phyloP scores from a whole-genome alignment of 768 basidiomycete genomes.

The Suillus subaureus region DNA sequence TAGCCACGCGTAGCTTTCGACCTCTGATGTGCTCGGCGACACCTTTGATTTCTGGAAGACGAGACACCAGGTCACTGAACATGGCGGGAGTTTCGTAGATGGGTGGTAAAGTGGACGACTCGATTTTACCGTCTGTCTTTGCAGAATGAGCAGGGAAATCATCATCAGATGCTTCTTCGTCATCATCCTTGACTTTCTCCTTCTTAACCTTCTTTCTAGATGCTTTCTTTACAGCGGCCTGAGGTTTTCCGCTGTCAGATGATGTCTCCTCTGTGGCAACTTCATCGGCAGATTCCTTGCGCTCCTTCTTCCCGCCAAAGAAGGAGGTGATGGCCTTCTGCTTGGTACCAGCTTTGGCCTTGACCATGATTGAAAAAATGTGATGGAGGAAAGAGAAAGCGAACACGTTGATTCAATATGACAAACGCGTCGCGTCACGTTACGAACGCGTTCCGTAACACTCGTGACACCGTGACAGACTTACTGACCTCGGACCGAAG shows the following conservation, averaged over 20 bases:
- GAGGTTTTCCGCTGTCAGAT: conserved; percentile 27
- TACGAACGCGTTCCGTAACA: conserved; percentile 11
- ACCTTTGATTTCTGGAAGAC: conserved; percentile 62
- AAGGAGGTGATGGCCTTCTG: conserved; percentile 61
- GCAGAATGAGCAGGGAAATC: conserved; percentile 35
- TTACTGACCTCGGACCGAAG: not conserved
- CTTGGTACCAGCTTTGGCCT: conserved; percentile 42
- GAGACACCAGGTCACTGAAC: conserved; percentile 73
- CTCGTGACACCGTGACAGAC: conserved; percentile 8
- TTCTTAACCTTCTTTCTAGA: conserved; percentile 37
- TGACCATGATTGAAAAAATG: conserved; percentile 46
- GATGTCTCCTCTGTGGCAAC: conserved; percentile 11
- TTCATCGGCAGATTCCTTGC: conserved; percentile 18
- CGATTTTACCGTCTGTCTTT: conserved; percentile 42
- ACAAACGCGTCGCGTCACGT: conserved; percentile 16
- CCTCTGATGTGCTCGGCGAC: conserved; percentile 71
- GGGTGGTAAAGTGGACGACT: conserved; percentile 73
- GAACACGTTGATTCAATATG: conserved; percentile 5
- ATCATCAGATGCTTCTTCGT: conserved; percentile 34
- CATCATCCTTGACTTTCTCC: conserved; percentile 37
- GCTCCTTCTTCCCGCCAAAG: conserved; percentile 44
- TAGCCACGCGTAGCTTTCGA: conserved; percentile 88
- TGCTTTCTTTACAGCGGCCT: conserved; percentile 26
- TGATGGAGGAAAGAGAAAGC: not conserved
- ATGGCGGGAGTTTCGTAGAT: conserved; percentile 72